Percentiles rank a stretch among this genome's conserved stretches.
These are phyloP conservation scores for Cryphonectria nitschkei DNA, from an alignment of 2,329 filamentous ascomycete genomes.

Conservation along the genomic window DNA sequence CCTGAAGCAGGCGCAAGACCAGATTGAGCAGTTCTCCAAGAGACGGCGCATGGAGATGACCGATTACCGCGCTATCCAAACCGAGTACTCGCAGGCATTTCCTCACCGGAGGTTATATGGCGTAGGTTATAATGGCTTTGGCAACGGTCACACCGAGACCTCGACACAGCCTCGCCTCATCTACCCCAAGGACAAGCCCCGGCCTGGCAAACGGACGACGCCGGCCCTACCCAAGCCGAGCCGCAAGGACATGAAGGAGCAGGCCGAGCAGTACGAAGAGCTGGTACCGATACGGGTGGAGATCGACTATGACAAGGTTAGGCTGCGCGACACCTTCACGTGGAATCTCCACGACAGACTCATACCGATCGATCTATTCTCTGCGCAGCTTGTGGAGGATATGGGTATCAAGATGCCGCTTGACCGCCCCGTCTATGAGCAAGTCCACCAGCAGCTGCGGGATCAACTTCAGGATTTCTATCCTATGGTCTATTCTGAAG, in stretches of 20 bases:
- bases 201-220: slow-evolving; percentile 76
- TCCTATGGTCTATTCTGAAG: slow-evolving; percentile 86
- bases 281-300: slow-evolving; percentile 89
- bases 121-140: slow-evolving; percentile 84
- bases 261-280: slow-evolving; percentile 90
- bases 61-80: slow-evolving; percentile 67
- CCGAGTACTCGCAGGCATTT: slow-evolving; percentile 59
- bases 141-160: slow-evolving; percentile 81
- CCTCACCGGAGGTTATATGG: slow-evolving; percentile 64
- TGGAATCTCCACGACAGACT: slow-evolving; percentile 97
- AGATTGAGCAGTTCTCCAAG: slow-evolving; percentile 60
- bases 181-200: slow-evolving; percentile 77
- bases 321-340: slow-evolving; percentile 94
- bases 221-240: slow-evolving; percentile 69
- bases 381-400: slow-evolving; percentile 88
- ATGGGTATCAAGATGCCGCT: slow-evolving; percentile 77
- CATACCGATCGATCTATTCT: slow-evolving; percentile 78
- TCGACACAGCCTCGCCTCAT: slow-evolving; percentile 70
- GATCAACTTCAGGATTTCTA: slow-evolving; percentile 95
- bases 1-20: slow-evolving; percentile 54
- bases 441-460: slow-evolving; percentile 70
- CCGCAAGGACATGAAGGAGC: slow-evolving; percentile 79
- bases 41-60: slow-evolving; percentile 69
- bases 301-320: slow-evolving; percentile 93
- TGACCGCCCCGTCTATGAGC: slow-evolving; percentile 64